Base-by-base conservation (phyloP, 1,284 basidiomycete genomes). In the Marasmius sp. region DNA sequence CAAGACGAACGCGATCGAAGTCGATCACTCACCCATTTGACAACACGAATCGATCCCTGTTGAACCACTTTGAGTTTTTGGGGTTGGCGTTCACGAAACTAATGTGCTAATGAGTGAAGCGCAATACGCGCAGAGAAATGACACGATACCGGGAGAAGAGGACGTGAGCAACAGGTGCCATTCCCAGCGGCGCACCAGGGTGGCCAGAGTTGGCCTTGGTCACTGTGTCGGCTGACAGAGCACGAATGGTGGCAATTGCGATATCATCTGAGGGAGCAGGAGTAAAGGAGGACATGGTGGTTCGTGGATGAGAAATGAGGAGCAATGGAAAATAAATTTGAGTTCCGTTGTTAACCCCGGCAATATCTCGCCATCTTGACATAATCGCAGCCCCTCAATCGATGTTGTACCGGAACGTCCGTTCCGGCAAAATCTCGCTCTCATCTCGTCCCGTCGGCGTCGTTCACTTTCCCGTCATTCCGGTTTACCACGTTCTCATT, bases 191-290 rank as follows among this genome's bases (percentile, higher is more conserved):
- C 54, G 94, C 94, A 77, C 92, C 91, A 89, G 64, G 59, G 57
- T 95, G 93, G 65, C 94, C 94, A 70, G 93, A 95, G 86, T 97
- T 97, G 72, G 94, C 89, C 79, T 93, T 87, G 63, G 76, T 84
- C 56, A 91, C 87, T 66, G 86, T 80, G 80, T 91, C 88, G 47
- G 87, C 91, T 57, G 89, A 85, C 62, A 90, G 83, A 57, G 86
- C 84, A 65, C 88, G 84, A 75, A 90, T 91, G 59, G 88, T 89
- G 61, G 86, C 83, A 68, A 91, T 80, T 68, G 81, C 81, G 64
- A 80, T 74, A 61, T 84, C 79, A 75, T 94, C 92, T 62, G 79
- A 73, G 48, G 72, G 69, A 63, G 74, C 67, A 62, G 72, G 71
- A 58, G 68, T 63, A 69, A 79, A 81, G 62, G 73, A 69, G 65